phyloP scores from a whole-genome alignment of 306 rosid genomes.

The Amphicarpaea edgeworthii region DNA sequence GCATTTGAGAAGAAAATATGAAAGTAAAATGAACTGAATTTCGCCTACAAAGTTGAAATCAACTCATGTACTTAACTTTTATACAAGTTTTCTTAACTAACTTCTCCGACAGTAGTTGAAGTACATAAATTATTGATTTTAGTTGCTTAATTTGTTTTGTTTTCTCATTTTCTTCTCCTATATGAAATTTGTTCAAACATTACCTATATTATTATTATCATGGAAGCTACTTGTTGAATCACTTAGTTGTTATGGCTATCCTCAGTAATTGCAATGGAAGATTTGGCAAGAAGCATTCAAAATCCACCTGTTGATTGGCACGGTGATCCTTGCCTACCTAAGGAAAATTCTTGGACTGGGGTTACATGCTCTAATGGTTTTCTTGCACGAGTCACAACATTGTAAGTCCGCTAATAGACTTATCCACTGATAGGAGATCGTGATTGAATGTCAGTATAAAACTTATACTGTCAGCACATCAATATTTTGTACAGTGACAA shows the following conservation, averaged over 20 bases:
- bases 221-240: conserved; percentile 17
- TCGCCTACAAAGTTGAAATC: no score
- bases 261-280: conserved; percentile 69
- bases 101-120: no score
- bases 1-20: background rate
- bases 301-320: conserved; percentile 83
- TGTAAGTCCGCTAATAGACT: conserved; percentile 66
- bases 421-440: no score
- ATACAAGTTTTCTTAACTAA: no score
- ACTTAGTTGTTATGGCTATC: conserved; percentile 39
- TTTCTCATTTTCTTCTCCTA: no score
- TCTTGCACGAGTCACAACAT: conserved; percentile 48
- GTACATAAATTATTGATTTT: background rate
- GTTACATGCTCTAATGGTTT: conserved; percentile 60
- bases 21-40: no score
- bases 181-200: background rate
- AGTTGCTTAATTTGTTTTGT: background rate
- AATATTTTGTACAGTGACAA: no score
- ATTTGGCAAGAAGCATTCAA: conserved; percentile 60
- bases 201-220: conserved; percentile 24
- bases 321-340: conserved; percentile 91
- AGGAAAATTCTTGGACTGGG: conserved; percentile 85
- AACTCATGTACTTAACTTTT: no score
- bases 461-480: no score
- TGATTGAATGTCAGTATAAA: no score